A percentile compares a stretch with the other conserved stretches of the same genome.
phyloP scores from a whole-genome alignment of 805 yeast genomes.

The Helenozyma rhizophorensis region DNA sequence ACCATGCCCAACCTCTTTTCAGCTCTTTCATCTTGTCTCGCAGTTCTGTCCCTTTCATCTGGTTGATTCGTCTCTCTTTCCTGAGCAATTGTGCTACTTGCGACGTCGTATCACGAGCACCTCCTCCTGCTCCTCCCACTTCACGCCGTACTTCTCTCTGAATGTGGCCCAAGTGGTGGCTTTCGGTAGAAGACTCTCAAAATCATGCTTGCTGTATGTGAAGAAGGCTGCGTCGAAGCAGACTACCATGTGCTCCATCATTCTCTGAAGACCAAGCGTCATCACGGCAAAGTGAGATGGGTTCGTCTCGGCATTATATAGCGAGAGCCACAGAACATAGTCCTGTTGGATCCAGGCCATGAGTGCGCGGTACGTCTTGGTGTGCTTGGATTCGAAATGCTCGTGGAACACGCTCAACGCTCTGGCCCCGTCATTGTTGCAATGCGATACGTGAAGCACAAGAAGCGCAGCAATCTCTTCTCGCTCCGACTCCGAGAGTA shows the following conservation, averaged over 20 bases:
- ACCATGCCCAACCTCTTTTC: too few relatives aligned
- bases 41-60: too few relatives aligned
- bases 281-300: slow-evolving; percentile 32
- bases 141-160: slow-evolving; percentile 13
- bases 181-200: slow-evolving; percentile 28
- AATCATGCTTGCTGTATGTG: slow-evolving; percentile 24
- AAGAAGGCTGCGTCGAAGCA: slow-evolving; percentile 32
- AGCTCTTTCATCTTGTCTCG: too few relatives aligned
- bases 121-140: slow-evolving; percentile 30
- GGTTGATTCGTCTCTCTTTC: too few relatives aligned
- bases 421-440: slow-evolving; percentile 25
- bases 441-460: slow-evolving; percentile 44
- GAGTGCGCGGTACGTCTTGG: slow-evolving; percentile 14
- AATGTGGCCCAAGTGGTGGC: slow-evolving; percentile 19
- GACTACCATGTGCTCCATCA: slow-evolving; percentile 27
- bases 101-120: slow-evolving; percentile 20
- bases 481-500: slow-evolving; percentile 26
- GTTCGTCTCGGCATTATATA: slow-evolving; percentile 30
- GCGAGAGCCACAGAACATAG: slow-evolving; percentile 25
- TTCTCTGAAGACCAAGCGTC: slow-evolving; percentile 37
- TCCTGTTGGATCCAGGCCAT: slow-evolving; percentile 28
- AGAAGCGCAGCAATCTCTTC: slow-evolving; percentile 39
- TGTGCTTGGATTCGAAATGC: slow-evolving; percentile 17
- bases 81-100: too few relatives aligned
- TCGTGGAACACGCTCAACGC: slow-evolving; percentile 29